Base-by-base conservation (phyloP, 2,329 filamentous ascomycete species). In the Phaeosphaeria sp. region DNA sequence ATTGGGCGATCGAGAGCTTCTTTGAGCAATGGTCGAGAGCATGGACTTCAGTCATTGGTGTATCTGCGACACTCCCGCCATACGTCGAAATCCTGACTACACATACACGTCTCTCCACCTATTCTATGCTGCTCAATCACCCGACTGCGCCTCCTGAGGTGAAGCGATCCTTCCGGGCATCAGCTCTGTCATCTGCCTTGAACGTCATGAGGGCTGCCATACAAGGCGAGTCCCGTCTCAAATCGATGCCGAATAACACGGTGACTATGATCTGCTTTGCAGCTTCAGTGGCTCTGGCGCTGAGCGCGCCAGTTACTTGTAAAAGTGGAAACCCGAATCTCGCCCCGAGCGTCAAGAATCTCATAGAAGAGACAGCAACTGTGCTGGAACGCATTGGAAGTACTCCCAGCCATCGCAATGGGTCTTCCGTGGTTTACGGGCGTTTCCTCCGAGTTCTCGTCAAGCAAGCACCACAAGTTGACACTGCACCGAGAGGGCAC, bases 231-330 rank as follows among this genome's bases (percentile, higher is more conserved):
- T 79, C 82, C 0, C 84, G 89, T 59, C 81, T 92, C 0, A 87
- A 87, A 54, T 91, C 89, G 0, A 92, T 92, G 89, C 89, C 89
- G 0, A 92, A 92, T 74, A 92, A 92, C 65, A 91, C 89, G 0
- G 85, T 89, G 54, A 90, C 91, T 62, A 92, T 92, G 90, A 90
- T 92, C 13, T 90, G 89, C 1, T 91, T 91, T 62, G 89, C 89
- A 0, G 75, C 71, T 17, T 74, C 66, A 36, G 65, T 74, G 78
- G 87, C 46, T 83, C 84, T 50, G 76, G 91, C 55, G 87, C 58
- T 75, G 20, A 73, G 72, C 55, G 66, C 70, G 17, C 68, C 72
- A 13, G 55, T 68, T 1, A 61, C 70, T 5, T 58, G 63, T 7
- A 69, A 62, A 22, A 63, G 63, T 5, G 56, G 63, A 18, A 61